Evolutionary conservation across 768 basidiomycete species (phyloP).

Genomic region (Strobilomyces confusus): DNA sequence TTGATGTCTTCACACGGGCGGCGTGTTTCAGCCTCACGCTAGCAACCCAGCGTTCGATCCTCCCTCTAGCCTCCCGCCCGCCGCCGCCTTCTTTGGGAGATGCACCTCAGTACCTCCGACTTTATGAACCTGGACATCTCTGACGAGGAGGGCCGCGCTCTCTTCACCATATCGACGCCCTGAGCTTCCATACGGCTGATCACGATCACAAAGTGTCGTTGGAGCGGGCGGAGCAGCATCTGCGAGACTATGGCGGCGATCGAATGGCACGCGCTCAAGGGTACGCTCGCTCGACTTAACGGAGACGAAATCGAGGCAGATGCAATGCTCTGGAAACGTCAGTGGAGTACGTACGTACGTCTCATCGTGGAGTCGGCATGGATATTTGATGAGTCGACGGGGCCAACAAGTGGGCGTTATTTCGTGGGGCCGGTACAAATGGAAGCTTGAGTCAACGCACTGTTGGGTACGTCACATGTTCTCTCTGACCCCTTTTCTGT

Average conservation of each 20-base stretch:
- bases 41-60: not conserved
- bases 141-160: conserved; percentile 15
- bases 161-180: conserved; percentile 22
- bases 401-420: conserved; percentile 24
- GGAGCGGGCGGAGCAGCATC: conserved; percentile 16
- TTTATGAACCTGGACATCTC: conserved; percentile 18
- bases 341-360: conserved; percentile 22
- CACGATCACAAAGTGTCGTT: conserved; percentile 24
- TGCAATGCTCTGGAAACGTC: conserved; percentile 19
- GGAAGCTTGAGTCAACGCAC: conserved; percentile 28
- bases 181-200: conserved; percentile 13
- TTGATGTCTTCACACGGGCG: conserved; percentile 3
- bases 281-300: conserved; percentile 29
- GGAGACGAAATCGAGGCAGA: conserved; percentile 27
- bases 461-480: conserved; percentile 21
- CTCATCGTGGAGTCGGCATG: not conserved
- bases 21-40: not conserved
- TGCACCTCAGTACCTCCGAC: conserved; percentile 21
- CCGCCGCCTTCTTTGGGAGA: not conserved
- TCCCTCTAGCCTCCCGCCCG: not conserved
- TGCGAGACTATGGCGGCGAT: conserved; percentile 32
- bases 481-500: not conserved
- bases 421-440: conserved; percentile 36
- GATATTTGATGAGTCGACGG: not conserved
- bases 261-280: conserved; percentile 30